Percentiles rank a stretch among this genome's conserved stretches.
phyloP scores from a whole-genome alignment of 2,329 filamentous ascomycete genomes.

The Alternaria dauci region DNA sequence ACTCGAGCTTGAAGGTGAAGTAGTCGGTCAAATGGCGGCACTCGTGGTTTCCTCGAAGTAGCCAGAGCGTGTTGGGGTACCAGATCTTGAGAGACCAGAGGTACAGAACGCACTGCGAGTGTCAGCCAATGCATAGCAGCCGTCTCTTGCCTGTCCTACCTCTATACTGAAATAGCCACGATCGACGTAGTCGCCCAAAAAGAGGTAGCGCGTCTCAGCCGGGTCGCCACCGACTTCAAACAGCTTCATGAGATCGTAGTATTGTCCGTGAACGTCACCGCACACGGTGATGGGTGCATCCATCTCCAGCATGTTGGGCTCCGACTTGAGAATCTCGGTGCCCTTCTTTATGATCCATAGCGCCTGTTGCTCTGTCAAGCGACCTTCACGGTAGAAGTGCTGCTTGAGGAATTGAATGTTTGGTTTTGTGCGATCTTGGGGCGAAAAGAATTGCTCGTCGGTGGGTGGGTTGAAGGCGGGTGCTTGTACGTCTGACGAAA shows the following conservation, averaged over 20 bases:
- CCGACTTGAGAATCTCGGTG: conserved; percentile 83
- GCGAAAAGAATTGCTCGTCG: conserved; percentile 93
- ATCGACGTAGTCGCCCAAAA: conserved; percentile 97
- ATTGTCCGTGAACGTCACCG: conserved; percentile 97
- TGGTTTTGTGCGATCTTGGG: conserved; percentile 85
- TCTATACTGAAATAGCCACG: conserved; percentile 99
- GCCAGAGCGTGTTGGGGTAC: conserved; percentile 96
- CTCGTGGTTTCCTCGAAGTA: conserved; percentile 97
- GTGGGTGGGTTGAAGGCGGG: conserved; percentile 92
- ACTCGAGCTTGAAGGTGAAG: conserved; percentile 99
- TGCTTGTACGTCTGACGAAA: conserved; percentile 85
- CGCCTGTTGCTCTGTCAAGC: conserved; percentile 95
- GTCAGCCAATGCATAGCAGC: conserved; percentile 42
- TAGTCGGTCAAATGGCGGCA: conserved; percentile 99
- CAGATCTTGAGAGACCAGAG: conserved; percentile 99
- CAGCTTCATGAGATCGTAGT: conserved; percentile 99
- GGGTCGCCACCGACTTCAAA: conserved; percentile 98
- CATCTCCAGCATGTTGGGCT: conserved; percentile 98
- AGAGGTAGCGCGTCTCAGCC: conserved; percentile 94
- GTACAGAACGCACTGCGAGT: conserved; percentile 82
- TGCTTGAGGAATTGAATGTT: conserved; percentile 95
- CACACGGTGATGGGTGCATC: conserved; percentile 99
- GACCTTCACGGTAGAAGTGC: conserved; percentile 97
- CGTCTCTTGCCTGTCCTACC: conserved; percentile 52
- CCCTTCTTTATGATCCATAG: conserved; percentile 92